Evolutionary conservation across 116 monocot genomes (phyloP).

Genomic region (Posidonia oceanica): DNA sequence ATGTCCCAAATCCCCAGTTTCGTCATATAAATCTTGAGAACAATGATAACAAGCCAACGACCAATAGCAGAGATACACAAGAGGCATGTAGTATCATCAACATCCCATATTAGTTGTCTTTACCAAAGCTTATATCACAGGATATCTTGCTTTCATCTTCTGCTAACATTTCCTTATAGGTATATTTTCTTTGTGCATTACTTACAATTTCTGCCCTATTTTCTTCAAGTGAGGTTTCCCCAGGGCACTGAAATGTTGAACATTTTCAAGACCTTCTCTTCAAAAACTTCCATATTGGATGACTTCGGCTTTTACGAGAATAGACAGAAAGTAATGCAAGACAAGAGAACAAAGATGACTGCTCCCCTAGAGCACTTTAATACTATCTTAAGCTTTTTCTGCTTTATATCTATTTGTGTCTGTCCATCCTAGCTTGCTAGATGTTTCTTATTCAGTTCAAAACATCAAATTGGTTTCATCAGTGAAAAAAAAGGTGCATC

Average conservation of each 20-base stretch:
- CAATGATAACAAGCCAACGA: constrained; percentile 86
- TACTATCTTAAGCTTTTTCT: background rate
- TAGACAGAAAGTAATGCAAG: constrained; percentile 67
- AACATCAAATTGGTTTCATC: too few relatives aligned
- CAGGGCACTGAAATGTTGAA: constrained; percentile 63
- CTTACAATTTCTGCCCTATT: background rate
- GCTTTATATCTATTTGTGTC: background rate
- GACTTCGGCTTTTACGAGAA: constrained; percentile 73
- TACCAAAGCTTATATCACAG: background rate
- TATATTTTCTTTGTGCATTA: background rate
- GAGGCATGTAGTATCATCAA: constrained; percentile 28
- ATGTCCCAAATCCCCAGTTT: constrained; percentile 70
- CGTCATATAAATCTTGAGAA: constrained; percentile 78
- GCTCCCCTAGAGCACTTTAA: constrained; percentile 17
- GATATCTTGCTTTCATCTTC: background rate
- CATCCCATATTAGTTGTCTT: background rate
- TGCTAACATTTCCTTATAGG: background rate
- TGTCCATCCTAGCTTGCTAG: too few relatives aligned
- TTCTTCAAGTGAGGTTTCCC: constrained; percentile 51
- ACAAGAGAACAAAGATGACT: constrained; percentile 33
- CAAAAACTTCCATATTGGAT: constrained; percentile 78
- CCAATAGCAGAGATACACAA: constrained; percentile 85
- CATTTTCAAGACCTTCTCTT: constrained; percentile 49
- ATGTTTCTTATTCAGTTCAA: too few relatives aligned
- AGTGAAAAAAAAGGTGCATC: too few relatives aligned